Conservation (phyloP, 2,329 filamentous ascomycete genomes). For the Ilyonectria mors-panacis region DNA sequence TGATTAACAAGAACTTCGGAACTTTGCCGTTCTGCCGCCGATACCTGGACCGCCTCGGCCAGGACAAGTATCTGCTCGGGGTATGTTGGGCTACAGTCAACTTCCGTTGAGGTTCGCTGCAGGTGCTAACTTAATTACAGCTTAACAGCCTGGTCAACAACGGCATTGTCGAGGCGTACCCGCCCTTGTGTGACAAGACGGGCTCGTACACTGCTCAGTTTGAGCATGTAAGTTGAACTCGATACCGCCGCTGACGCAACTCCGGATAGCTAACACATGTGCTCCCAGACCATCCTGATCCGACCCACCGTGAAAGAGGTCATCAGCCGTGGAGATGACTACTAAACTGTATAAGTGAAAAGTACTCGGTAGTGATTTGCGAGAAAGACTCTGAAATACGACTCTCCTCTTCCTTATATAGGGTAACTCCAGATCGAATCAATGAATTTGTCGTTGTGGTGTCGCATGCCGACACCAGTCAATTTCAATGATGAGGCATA, state of each 20-base stretch:
- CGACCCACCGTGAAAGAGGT: constrained; percentile 89
- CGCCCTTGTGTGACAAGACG: constrained; percentile 91
- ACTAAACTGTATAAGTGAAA: constrained; percentile 62
- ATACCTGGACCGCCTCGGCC: constrained; percentile 92
- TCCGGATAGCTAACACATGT: constrained; percentile 28
- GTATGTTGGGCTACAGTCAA: constrained; percentile 63
- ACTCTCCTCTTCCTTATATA: constrained; percentile 41
- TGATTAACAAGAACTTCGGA: constrained; percentile 97
- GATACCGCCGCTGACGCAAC: neutral
- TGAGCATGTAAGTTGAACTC: constrained; percentile 81
- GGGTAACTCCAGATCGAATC: constrained; percentile 19
- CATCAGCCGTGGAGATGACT: constrained; percentile 88
- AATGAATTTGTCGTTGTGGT: constrained; percentile 7
- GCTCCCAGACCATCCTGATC: constrained; percentile 78
- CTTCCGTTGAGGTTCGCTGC: constrained; percentile 30
- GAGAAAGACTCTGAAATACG: constrained; percentile 50
- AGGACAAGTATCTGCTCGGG: constrained; percentile 93
- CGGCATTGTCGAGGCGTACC: constrained; percentile 92
- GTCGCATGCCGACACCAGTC: neutral
- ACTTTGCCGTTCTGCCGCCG: constrained; percentile 92
- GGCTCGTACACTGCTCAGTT: constrained; percentile 95
- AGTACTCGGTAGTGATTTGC: constrained; percentile 23
- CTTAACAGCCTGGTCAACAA: constrained; percentile 87
- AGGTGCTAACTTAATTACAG: constrained; percentile 57
- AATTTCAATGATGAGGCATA: neutral